Evolutionary conservation across 2,329 filamentous ascomycete species (phyloP), one percentile per base, ranked within the genome.

Genomic region (Hansfordia pulvinata): DNA sequence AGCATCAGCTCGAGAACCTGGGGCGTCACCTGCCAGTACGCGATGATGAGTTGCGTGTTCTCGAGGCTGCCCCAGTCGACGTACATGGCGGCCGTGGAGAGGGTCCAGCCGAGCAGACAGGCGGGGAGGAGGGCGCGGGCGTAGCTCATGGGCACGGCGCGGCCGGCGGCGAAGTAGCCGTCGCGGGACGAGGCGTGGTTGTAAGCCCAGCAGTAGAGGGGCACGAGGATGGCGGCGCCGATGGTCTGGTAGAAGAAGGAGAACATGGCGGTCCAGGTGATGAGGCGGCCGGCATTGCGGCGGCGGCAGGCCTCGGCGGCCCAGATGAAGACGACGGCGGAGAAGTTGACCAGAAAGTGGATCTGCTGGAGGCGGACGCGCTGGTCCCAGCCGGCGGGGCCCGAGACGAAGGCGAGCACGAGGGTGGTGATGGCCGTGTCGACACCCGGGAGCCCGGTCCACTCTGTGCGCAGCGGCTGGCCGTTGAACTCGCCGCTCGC

Each of bases 281-380:
- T 24, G 10, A 38, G 17, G 25, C 33, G 37, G 25, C 38, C 32
- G 5, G 31, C 23, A 23, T 43, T 40, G 19, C 40, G 26, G 8
- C 14, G 12, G 2, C 44, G 39, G 8, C 31, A 36, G 4, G 39
- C 38, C 36, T 47, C 44, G 12, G 43, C 32, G 8, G 31, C 34
- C 39, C 38, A 44, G 12, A 44, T 33, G 20, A 32, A 35, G 19
- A 46, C 30, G 21, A 44, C 29, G 14, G 37, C 35, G 19, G 42
- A 42, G 31, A 41, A 44, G 26, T 39, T 35, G 22, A 40, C 26
- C 6, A 46, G 28, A 32, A 47, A 46, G 26, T 44, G 39, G n/a
- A 33, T 17, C 35, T 47, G 44, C 31, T 46, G 42, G 10, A 36
- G 23, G 11, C 33, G 35, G 2, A 39, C 36, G 18, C 39, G 38